Conservation (phyloP, 129 eudicot species). For the Logfia minima region DNA sequence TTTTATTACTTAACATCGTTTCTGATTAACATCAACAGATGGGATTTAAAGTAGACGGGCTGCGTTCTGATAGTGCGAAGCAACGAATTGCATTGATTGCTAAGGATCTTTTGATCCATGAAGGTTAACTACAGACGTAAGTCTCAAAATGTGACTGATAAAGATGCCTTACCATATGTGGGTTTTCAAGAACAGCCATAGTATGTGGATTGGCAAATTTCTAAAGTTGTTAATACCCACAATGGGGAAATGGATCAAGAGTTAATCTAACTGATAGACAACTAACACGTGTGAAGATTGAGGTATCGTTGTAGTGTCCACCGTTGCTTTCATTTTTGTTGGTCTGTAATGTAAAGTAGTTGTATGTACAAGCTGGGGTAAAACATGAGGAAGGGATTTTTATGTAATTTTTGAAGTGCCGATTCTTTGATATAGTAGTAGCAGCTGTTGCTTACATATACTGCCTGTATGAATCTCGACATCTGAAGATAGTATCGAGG, state of each 20-base stretch:
- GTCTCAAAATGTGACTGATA: conserved; percentile 9
- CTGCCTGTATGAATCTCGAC: not conserved
- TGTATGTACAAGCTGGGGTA: conserved; percentile 15
- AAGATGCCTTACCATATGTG: conserved; percentile 1
- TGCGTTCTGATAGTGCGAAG: conserved; percentile 82
- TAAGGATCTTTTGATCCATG: conserved; percentile 83
- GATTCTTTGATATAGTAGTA: conserved; percentile 29
- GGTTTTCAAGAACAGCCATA: conserved; percentile 22
- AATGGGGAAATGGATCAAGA: conserved; percentile 20
- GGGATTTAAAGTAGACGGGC: conserved; percentile 69
- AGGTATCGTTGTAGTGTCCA: conserved; percentile 15
- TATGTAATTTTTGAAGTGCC: conserved; percentile 35
- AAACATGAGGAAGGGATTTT: conserved; percentile 10
- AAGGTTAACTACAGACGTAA: conserved; percentile 42
- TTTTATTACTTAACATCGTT: not conserved
- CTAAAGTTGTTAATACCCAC: conserved; percentile 17
- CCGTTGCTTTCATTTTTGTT: conserved; percentile 16
- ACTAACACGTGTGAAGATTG: conserved; percentile 46
- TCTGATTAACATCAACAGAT: conserved; percentile 42
- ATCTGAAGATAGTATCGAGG: not conserved
- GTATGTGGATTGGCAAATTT: conserved; percentile 15
- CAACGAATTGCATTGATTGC: conserved; percentile 83
- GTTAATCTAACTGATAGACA: conserved; percentile 55
- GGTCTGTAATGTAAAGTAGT: conserved; percentile 49
- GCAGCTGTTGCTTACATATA: conserved; percentile 1